These are phyloP conservation scores for Coelastrella sp. DNA, from an alignment of 139 green algal species.

Conservation along the genomic window DNA sequence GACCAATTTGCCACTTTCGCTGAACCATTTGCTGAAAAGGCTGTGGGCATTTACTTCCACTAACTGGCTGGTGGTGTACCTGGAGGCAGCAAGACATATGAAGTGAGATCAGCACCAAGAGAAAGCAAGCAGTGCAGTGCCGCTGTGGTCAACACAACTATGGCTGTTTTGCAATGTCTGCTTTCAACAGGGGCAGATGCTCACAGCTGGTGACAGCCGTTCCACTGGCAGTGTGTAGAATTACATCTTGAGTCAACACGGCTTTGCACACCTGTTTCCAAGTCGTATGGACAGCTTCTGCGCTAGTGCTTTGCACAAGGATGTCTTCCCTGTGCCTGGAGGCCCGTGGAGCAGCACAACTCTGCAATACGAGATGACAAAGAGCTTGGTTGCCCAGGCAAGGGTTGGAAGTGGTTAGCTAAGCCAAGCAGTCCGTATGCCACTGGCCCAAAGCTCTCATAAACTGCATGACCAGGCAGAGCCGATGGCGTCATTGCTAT, in stretches of 20 bases:
- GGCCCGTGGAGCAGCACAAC: slow-evolving; percentile 94
- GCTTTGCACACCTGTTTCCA: slow-evolving; percentile 54
- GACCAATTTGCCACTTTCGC: slow-evolving; percentile 91
- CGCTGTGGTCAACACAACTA: too few relatives aligned
- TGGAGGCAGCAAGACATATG: slow-evolving; percentile 57
- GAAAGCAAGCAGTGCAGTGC: too few relatives aligned
- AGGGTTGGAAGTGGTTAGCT: background rate
- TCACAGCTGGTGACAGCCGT: too few relatives aligned
- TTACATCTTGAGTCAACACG: background rate
- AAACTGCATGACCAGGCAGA: background rate
- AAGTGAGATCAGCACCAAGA: too few relatives aligned
- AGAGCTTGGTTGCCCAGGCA: background rate
- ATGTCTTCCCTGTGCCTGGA: slow-evolving; percentile 86
- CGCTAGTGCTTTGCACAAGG: slow-evolving; percentile 83
- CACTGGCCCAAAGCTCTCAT: too few relatives aligned
- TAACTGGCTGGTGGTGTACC: slow-evolving; percentile 77
- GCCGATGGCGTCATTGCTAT: background rate
- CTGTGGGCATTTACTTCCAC: slow-evolving; percentile 98
- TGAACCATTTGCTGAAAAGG: slow-evolving; percentile 97
- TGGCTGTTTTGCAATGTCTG: too few relatives aligned
- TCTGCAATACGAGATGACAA: too few relatives aligned
- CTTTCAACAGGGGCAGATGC: too few relatives aligned
- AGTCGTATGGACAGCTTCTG: slow-evolving; percentile 71
- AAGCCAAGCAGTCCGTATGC: too few relatives aligned
- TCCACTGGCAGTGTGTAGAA: background rate